Base-by-base conservation (phyloP, 345 rosid genomes). In the Linum trigynum region DNA sequence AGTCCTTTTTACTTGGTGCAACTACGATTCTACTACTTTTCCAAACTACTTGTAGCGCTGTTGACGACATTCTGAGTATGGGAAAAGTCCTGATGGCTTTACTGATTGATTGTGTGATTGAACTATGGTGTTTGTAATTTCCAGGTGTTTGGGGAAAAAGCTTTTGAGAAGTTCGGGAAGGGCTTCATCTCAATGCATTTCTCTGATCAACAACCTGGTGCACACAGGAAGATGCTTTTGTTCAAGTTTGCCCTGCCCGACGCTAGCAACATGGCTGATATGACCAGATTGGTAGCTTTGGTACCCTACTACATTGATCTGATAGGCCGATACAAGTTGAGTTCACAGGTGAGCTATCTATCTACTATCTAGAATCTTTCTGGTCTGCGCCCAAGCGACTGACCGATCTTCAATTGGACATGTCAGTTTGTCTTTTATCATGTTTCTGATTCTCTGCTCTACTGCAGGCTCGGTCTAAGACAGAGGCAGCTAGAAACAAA, bases 161-260 rank as follows among this genome's bases (percentile, higher is more conserved):
- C 99, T 60, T 86, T 84, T 61, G 92, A 88, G 75, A 94, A 87
- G 72, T 78, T 73, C 53, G 99, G 97, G 32, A 91, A 88, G 81
- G 82, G 80, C 70, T 94, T 94, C 84, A 86, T 94, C 62, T 94
- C 91, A 37, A 81, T 94, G 92, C 99, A 94, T 78, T 84, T 94
- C 57, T 88, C 99, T 45, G 99, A 94, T 70, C 97, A 91, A 70
- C 95, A 74, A 66, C 85, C 82, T 53, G 88, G 88, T 73, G 76
- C 74, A 61, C 92, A 87, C 74, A 84, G 66, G 86, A 91, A 94
- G 82, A 82, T 87, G 88, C 81, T 94, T 62, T 65, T 87, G 68
- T 91, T 94, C 77, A 94, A 88, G 78, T 94, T 91, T 76, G 86
- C 96, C 36, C 81, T 94, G n/a, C 96, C 99, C 45, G 87, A 85